These are phyloP conservation scores for Pachysandra terminalis DNA, from an alignment of 164 flowering plant species.

Conservation along the genomic window DNA sequence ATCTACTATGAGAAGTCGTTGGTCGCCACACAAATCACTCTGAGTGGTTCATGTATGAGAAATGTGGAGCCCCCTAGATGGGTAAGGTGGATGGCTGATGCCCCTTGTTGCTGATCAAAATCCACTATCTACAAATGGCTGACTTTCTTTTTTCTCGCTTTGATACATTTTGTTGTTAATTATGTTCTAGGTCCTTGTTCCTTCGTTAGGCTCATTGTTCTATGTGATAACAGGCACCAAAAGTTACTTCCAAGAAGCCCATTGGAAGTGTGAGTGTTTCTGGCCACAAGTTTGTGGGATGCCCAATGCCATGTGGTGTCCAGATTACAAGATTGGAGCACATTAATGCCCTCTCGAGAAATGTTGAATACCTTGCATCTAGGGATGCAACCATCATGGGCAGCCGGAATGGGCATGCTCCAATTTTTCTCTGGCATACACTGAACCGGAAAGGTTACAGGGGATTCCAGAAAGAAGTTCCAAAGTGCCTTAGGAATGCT, in stretches of 20 bases:
- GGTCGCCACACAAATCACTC: too few relatives aligned
- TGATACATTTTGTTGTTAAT: too few relatives aligned
- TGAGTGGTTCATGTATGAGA: too few relatives aligned
- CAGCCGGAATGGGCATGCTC: conserved; percentile 95
- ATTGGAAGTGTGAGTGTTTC: conserved; percentile 97
- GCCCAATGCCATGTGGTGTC: conserved; percentile 98
- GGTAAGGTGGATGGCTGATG: too few relatives aligned
- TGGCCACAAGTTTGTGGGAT: conserved; percentile 97
- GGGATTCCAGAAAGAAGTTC: conserved; percentile 95
- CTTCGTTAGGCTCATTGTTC: background rate
- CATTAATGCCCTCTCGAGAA: conserved; percentile 82
- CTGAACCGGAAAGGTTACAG: conserved; percentile 83
- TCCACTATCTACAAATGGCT: conserved; percentile 67
- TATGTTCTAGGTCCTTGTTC: background rate
- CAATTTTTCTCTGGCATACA: conserved; percentile 94
- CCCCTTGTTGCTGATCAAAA: conserved; percentile 83
- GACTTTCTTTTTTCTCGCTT: conserved; percentile 90
- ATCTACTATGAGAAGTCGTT: too few relatives aligned
- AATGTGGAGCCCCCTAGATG: too few relatives aligned
- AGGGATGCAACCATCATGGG: conserved; percentile 99
- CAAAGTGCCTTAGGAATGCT: conserved; percentile 87
- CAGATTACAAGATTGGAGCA: conserved; percentile 86
- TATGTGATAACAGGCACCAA: conserved; percentile 69
- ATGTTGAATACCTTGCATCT: conserved; percentile 93
- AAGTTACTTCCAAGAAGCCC: conserved; percentile 88